These are phyloP conservation scores for Beauveria rudraprayagi DNA, from an alignment of 2,329 filamentous ascomycete genomes.

Conservation along the genomic window DNA sequence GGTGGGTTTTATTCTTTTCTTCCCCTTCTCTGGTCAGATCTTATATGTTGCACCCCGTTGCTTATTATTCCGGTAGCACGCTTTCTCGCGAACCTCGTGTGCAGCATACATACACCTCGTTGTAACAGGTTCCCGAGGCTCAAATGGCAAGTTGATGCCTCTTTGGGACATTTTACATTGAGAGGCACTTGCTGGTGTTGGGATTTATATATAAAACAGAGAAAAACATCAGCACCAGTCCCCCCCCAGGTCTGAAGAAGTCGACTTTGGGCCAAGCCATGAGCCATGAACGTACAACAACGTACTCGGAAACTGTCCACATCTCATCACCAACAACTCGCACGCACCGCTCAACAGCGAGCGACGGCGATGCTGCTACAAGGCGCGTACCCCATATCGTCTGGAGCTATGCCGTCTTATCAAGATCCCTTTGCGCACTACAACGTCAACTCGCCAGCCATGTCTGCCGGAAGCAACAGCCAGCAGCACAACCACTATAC, in stretches of 20 bases:
- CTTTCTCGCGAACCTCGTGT: neutral
- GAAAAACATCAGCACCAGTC: neutral
- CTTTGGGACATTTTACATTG: neutral
- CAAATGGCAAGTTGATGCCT: conserved; percentile 1
- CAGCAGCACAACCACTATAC: neutral
- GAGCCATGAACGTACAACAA: conserved; percentile 6
- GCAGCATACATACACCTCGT: too few species aligned
- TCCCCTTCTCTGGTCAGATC: neutral
- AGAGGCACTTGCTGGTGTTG: neutral
- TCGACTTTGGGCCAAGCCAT: neutral
- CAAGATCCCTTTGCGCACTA: neutral
- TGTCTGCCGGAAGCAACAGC: conserved; percentile 11
- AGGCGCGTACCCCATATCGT: conserved; percentile 10
- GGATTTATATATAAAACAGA: neutral
- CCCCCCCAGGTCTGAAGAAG: neutral
- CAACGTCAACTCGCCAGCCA: conserved; percentile 10
- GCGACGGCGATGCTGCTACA: conserved; percentile 17
- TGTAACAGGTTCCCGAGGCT: neutral
- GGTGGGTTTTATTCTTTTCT: neutral
- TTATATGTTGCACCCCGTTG: neutral
- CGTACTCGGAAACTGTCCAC: neutral
- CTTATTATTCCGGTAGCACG: neutral
- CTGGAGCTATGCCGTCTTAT: conserved; percentile 11
- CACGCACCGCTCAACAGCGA: neutral
- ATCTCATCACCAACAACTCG: neutral